Evolutionary conservation across 768 basidiomycete genomes (phyloP), one percentile per base, ranked within the genome.

Genomic region (Lactarius akahatsu): DNA sequence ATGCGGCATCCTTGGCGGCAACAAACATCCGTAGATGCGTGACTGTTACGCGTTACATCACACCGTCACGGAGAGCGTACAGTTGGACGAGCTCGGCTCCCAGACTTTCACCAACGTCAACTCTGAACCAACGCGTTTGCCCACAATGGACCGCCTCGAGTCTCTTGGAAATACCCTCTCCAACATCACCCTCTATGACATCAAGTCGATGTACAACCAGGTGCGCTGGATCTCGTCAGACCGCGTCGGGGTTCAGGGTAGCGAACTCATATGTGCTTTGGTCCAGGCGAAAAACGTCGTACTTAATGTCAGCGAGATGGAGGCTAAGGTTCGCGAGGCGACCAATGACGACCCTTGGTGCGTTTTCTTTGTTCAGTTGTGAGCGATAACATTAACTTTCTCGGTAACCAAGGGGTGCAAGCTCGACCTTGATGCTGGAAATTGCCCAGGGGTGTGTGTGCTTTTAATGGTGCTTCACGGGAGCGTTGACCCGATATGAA

Each of bases 281-380:
- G 18, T 40, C 26, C 59, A 95, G 91, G 96, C 96, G 34, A 96
- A 94, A 81, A 97, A 97, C 77, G 88, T 94, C 67, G 96, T 98
- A 23, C 83, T 99, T 72, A 98, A 98, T 78, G 83, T 98, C 67
- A 93, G 90, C 72, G 96, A 98, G 79, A 96, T 92, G 86, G 96
- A 99, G 77, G 91, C 91, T 9, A 98, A 97, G 79, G 96, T 98
- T 20, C 83, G 86, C 69, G 96, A 98, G 67, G 97, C 96, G 2
- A 99, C 97, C 0, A 98, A 98, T 67, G 95, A 98, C 72, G 97
- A 99, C 69, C 90, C 97, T 64, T 99, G 97, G 96, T 97, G 74
- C 71, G 86, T 78, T 40, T n/a, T n/a, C 38, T n/a, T n/a, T 38
- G 32, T 41, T 36, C 30, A 6, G 15, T 59, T 28, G 10, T 10